Evolutionary conservation across 1,284 basidiomycete genomes (phyloP).

Genomic region (Irpex lacteus): DNA sequence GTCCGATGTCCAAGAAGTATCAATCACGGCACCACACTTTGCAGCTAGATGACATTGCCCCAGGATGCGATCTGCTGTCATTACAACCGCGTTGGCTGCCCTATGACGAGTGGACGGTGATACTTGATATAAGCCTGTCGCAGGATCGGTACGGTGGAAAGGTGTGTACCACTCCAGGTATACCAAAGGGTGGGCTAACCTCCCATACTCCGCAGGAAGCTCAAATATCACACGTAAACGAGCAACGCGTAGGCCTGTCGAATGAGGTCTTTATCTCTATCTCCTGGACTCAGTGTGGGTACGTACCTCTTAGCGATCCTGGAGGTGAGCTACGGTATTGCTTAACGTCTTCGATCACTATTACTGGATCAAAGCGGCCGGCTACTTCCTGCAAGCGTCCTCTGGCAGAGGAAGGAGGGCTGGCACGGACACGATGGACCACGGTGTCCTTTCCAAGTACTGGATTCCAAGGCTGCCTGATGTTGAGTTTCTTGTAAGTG

Average conservation of each 20-base stretch:
- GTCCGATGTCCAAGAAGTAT: not conserved
- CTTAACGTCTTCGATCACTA: constrained; percentile 6
- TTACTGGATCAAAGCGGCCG: constrained; percentile 6
- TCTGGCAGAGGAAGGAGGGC: not conserved
- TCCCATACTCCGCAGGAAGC: constrained; percentile 10
- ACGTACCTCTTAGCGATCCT: constrained; percentile 5
- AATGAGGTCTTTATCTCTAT: not conserved
- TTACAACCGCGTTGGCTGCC: constrained; percentile 5
- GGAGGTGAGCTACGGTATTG: not conserved
- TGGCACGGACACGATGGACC: constrained; percentile 7
- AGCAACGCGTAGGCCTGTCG: constrained; percentile 9
- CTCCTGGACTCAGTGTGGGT: not conserved
- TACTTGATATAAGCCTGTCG: constrained; percentile 8
- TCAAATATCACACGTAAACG: constrained; percentile 13
- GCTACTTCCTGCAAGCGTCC: not conserved
- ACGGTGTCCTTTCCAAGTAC: not conserved
- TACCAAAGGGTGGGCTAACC: constrained; percentile 1
- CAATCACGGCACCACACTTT: constrained; percentile 2
- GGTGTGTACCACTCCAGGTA: constrained; percentile 16
- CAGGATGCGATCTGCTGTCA: constrained; percentile 8
- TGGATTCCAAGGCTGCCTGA: constrained; percentile 5
- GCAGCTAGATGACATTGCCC: constrained; percentile 8
- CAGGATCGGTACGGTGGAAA: constrained; percentile 1
- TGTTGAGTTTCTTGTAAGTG: constrained; percentile 13
- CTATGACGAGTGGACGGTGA: constrained; percentile 7